Evolutionary conservation across 192 early-diverging fungal species (phyloP).

Genomic region (Backusella liffmaniae): DNA sequence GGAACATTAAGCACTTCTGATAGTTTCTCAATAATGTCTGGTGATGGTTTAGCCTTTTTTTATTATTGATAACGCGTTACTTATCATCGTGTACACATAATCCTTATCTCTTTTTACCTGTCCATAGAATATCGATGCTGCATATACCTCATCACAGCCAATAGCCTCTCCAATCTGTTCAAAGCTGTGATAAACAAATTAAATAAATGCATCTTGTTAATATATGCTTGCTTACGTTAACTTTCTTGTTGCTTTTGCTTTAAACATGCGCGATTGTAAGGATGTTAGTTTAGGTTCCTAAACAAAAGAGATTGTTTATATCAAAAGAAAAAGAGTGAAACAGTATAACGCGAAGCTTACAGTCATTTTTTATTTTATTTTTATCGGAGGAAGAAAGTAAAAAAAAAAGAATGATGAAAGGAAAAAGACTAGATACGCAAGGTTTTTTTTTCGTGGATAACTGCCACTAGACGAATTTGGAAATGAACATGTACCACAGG

Average conservation of each 20-base stretch:
- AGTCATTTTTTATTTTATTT: not conserved
- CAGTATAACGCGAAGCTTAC: not conserved
- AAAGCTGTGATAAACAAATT: constrained; percentile 43
- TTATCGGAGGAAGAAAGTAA: not conserved
- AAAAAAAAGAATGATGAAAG: not conserved
- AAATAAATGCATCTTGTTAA: not conserved
- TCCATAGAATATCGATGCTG: constrained; percentile 67
- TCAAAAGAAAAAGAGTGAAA: not conserved
- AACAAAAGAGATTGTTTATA: not conserved
- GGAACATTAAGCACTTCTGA: constrained; percentile 34
- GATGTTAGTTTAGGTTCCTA: constrained; percentile 24
- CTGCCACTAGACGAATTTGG: too few species aligned
- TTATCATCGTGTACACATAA: not conserved
- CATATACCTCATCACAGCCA: constrained; percentile 62
- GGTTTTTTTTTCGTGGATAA: too few species aligned
- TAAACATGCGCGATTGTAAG: constrained; percentile 25
- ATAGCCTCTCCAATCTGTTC: constrained; percentile 52
- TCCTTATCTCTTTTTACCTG: constrained; percentile 37
- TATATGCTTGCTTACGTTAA: constrained; percentile 18
- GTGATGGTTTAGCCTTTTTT: constrained; percentile 39
- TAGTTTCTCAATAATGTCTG: constrained; percentile 33
- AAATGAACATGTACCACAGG: too few species aligned
- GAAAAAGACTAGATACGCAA: too few species aligned
- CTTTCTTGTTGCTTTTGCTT: constrained; percentile 34
- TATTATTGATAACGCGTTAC: not conserved